These are phyloP conservation scores for Nothomitra cinnamomea DNA, from an alignment of 2,329 filamentous ascomycete species.

Conservation along the genomic window DNA sequence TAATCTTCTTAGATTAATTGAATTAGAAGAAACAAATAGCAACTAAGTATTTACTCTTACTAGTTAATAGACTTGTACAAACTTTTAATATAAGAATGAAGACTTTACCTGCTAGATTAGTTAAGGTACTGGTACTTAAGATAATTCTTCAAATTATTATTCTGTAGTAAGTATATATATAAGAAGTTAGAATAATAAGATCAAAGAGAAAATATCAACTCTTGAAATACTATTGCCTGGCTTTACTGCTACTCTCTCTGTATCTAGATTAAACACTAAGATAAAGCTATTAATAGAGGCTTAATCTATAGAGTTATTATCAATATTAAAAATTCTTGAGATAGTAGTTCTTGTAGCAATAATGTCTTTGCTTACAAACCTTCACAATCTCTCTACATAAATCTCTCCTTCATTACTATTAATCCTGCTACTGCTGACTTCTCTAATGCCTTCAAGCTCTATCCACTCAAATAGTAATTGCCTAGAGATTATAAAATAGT, in stretches of 20 bases:
- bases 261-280: not conserved
- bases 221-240: not conserved
- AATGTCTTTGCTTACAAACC: not conserved
- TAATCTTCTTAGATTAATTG: not conserved
- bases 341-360: not conserved
- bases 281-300: not conserved
- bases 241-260: not conserved
- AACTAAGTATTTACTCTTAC: not conserved
- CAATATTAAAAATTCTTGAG: not conserved
- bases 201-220: not conserved
- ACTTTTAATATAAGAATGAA: not conserved
- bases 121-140: not conserved
- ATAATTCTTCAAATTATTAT: not conserved
- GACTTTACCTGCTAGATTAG: not conserved
- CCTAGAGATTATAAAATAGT: not conserved
- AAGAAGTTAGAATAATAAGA: not conserved
- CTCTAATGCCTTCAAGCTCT: not conserved
- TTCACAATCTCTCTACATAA: not conserved
- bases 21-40: not conserved
- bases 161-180: not conserved
- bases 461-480: not conserved
- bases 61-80: not conserved
- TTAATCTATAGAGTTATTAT: not conserved
- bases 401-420: not conserved
- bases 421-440: not conserved